A percentile compares a stretch with the other conserved stretches of the same genome.
Evolutionary conservation across 495 filamentous ascomycete genomes (phyloP).

Genomic region (Neurospora sp.): DNA sequence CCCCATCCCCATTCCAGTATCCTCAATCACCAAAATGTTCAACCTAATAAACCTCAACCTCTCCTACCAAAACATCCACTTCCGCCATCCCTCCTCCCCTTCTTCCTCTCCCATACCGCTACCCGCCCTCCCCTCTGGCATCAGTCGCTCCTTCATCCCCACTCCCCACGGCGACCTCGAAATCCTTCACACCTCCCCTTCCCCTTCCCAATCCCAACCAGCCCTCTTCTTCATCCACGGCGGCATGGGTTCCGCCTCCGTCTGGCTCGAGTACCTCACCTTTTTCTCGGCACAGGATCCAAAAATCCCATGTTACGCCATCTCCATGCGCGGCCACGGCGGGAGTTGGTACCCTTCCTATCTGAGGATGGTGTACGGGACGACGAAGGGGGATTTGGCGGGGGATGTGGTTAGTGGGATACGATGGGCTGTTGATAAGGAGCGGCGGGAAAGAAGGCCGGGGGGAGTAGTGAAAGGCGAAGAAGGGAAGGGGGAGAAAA

Average conservation of each 20-base stretch:
- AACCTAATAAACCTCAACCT: slow-evolving; percentile 10
- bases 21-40: background rate
- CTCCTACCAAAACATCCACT: slow-evolving; percentile 20
- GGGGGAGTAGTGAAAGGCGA: background rate
- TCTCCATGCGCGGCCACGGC: slow-evolving; percentile 42
- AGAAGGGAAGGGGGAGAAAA: slow-evolving; percentile 13
- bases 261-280: slow-evolving; percentile 36
- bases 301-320: slow-evolving; percentile 35
- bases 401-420: slow-evolving; percentile 32
- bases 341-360: slow-evolving; percentile 35
- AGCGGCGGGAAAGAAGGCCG: no score
- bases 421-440: slow-evolving; percentile 18
- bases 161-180: slow-evolving; percentile 31
- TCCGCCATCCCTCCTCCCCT: slow-evolving; percentile 7
- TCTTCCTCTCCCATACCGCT: background rate
- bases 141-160: slow-evolving; percentile 22
- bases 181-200: slow-evolving; percentile 20
- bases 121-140: slow-evolving; percentile 18
- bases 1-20: background rate
- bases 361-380: slow-evolving; percentile 26
- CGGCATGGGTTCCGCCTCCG: slow-evolving; percentile 38
- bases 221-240: slow-evolving; percentile 34
- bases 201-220: background rate
- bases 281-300: slow-evolving; percentile 22
- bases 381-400: slow-evolving; percentile 28